A percentile compares a stretch with the other conserved stretches of the same genome.
Evolutionary conservation across 1,284 basidiomycete species (phyloP).

Genomic region (Vanrija sp.): DNA sequence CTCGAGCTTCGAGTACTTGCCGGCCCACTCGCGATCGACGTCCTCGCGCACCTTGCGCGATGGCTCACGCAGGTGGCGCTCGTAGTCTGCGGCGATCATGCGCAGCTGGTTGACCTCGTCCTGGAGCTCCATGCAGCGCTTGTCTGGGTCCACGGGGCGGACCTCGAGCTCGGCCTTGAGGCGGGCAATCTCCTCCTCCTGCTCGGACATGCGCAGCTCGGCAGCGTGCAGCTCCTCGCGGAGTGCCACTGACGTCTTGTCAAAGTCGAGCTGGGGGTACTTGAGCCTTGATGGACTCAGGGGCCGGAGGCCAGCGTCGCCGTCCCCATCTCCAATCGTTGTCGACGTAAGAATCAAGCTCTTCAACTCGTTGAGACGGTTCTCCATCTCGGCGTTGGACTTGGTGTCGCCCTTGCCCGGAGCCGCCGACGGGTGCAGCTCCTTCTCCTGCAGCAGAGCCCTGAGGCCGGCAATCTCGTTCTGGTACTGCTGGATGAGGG

Average conservation of each 20-base stretch:
- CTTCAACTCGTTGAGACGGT: conserved; percentile 75
- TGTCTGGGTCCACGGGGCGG: conserved; percentile 37
- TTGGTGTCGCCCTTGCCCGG: conserved; percentile 46
- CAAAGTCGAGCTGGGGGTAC: conserved; percentile 59
- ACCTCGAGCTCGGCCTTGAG: conserved; percentile 52
- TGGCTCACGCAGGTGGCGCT: conserved; percentile 61
- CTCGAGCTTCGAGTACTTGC: conserved; percentile 60
- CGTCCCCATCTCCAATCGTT: conserved; percentile 51
- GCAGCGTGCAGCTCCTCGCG: conserved; percentile 79
- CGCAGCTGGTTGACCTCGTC: conserved; percentile 41
- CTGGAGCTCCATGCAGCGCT: conserved; percentile 41
- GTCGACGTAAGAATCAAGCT: conserved; percentile 81
- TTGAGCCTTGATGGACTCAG: conserved; percentile 69
- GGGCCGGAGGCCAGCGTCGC: conserved; percentile 55
- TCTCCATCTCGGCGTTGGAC: conserved; percentile 69
- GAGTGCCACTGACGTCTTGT: conserved; percentile 71
- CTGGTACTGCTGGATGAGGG: conserved; percentile 77
- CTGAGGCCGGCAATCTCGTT: conserved; percentile 80
- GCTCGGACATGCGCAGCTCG: conserved; percentile 67
- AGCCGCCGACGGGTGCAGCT: conserved; percentile 58
- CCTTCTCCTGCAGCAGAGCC: conserved; percentile 44
- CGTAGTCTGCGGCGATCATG: conserved; percentile 47
- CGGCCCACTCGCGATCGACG: conserved; percentile 71
- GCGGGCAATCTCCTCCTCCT: conserved; percentile 63
- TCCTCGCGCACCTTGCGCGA: conserved; percentile 69